phyloP scores from a whole-genome alignment of 1,284 basidiomycete genomes.

The Cutaneotrichosporon dermatis region DNA sequence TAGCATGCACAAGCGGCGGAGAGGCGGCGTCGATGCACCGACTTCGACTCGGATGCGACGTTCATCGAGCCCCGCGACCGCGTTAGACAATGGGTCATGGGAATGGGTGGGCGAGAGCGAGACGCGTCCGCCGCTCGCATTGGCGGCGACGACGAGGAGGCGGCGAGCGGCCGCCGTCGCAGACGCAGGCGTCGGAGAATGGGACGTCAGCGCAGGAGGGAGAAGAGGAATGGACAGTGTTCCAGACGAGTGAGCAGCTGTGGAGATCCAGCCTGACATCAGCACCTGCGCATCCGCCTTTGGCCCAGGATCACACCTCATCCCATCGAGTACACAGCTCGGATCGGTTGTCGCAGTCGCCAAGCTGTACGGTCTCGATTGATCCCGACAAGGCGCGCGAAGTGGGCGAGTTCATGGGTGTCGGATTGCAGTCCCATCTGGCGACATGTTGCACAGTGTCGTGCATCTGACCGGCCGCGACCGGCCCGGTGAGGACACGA shows the following conservation, averaged over 20 bases:
- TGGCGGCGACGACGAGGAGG: conserved; percentile 14
- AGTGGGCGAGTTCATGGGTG: conserved; percentile 45
- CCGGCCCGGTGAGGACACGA: conserved; percentile 32
- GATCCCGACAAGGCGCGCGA: conserved; percentile 25
- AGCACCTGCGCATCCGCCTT: conserved; percentile 20
- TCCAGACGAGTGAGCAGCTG: conserved; percentile 12
- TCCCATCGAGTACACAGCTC: conserved; percentile 39
- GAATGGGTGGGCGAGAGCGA: conserved; percentile 35
- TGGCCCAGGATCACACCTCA: conserved; percentile 22
- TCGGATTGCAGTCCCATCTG: conserved; percentile 42
- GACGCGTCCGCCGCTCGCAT: conserved; percentile 25
- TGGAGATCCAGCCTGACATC: not conserved
- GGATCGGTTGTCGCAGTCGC: conserved; percentile 32
- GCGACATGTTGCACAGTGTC: conserved; percentile 34
- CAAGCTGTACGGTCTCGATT: conserved; percentile 32
- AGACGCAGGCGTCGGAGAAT: not conserved
- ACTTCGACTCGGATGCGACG: conserved; percentile 37
- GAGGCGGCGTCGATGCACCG: conserved; percentile 28
- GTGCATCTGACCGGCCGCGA: conserved; percentile 36
- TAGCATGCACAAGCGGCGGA: conserved; percentile 29
- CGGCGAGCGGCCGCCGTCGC: not conserved
- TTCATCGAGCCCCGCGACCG: conserved; percentile 36
- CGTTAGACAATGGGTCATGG: conserved; percentile 39
- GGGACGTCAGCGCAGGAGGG: conserved; percentile 6
- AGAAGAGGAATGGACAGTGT: conserved; percentile 21